phyloP scores from a whole-genome alignment of 2,329 filamentous ascomycete genomes.

The Cytospora paraplurivora region DNA sequence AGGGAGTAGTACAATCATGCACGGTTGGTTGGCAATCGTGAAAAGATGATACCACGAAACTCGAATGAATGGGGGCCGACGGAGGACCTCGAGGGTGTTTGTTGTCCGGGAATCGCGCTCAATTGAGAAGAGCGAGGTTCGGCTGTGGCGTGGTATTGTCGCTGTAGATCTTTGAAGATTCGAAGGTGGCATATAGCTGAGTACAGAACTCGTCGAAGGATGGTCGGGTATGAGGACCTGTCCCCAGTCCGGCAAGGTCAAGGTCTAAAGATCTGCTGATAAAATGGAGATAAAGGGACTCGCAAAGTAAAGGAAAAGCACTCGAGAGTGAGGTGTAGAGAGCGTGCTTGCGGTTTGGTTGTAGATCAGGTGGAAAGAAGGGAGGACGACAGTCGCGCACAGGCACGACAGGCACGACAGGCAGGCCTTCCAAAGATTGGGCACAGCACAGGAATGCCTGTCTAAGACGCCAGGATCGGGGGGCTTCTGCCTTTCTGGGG shows the following conservation, averaged over 20 bases:
- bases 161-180: constrained; percentile 4
- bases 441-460: constrained; percentile 13
- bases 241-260: constrained; percentile 27
- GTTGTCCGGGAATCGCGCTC: constrained; percentile 3
- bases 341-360: background rate
- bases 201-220: constrained; percentile 12
- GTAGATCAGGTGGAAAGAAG: constrained; percentile 20
- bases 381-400: constrained; percentile 10
- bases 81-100: constrained; percentile 8
- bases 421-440: background rate
- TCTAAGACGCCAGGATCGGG: constrained; percentile 18
- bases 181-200: constrained; percentile 13
- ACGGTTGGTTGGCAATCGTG: background rate
- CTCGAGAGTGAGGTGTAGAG: constrained; percentile 4
- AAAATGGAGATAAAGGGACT: constrained; percentile 19
- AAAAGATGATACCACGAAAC: background rate
- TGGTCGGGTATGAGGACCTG: constrained; percentile 28
- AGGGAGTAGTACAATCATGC: constrained; percentile 15
- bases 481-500: constrained; percentile 20
- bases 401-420: constrained; percentile 1
- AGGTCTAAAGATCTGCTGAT: constrained; percentile 25
- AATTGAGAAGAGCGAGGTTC: background rate
- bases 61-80: constrained; percentile 1
- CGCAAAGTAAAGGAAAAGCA: constrained; percentile 8
- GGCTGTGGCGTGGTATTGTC: background rate